Base-by-base conservation (phyloP, 768 basidiomycete genomes). In the Podaxis sp. region DNA sequence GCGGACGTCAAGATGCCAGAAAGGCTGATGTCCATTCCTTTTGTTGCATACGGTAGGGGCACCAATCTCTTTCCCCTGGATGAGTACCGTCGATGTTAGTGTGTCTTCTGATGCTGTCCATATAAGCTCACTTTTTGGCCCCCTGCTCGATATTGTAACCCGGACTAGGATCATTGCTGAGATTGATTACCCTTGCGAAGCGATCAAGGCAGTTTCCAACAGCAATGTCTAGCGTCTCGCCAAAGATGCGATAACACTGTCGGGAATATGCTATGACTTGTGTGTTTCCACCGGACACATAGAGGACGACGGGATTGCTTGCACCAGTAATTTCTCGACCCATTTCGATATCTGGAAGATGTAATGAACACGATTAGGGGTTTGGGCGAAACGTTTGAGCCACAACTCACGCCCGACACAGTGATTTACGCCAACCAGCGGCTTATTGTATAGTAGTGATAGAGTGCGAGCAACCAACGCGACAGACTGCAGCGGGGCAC, bases 211-310 rank as follows among this genome's bases (percentile, higher is more conserved):
- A 99, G 73, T 99, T 99, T 40, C 97, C 97, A 38, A 99, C 95
- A n/a, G 97, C 97, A 61, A 99, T 99, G 71, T 99, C 97, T 59
- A 99, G 83, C 1, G 97, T 99, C 76, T 99, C 97, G 15, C 97
- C 97, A 71, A 99, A 99, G 64, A 99, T 99, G 48, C 97, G 87
- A 73, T 99, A 99, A 65, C 95, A 87, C 74, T 99, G 95, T 63
- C 92, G 89, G 22, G 96, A 99, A 75, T 99, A 99, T 1, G 97
- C 97, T 69, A 99, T 99, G 15, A 99, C 96, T 75, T 99, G 97
- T 0, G 97, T 99, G 75, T 99, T 99, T 3, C 97, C 97, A 12
- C 97, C 97, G 0, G 97, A 99, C 19, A 99, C 97, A 71, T 99
- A 99, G 39, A 99, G 86, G 5, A 99, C 95, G 68, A 99, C 89